Evolutionary conservation across 2,329 filamentous ascomycete species (phyloP), one percentile per base, ranked within the genome.

Genomic region (Neonectria punicea): DNA sequence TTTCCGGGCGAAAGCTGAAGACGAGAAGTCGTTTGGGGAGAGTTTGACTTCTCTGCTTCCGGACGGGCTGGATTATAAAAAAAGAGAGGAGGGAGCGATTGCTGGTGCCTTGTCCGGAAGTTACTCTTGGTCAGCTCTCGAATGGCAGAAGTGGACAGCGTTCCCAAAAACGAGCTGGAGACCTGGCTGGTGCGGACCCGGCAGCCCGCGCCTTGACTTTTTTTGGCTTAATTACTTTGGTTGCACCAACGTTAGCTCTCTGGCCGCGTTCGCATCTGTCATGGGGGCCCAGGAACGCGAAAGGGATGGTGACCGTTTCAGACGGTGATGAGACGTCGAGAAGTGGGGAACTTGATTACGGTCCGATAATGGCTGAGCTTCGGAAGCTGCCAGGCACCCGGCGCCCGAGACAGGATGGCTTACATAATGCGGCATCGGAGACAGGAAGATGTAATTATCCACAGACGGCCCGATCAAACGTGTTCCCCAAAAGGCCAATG

Each of bases 111-210:
- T 67, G 65, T 62, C 44, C 34, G 36, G 30, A 49, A 47, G n/a
- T 47, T 39, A 34, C 28, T 50, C 53, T 25, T 36, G 43, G 55
- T 46, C 58, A 62, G 64, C 54, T 50, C 46, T 46, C 59, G 47
- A 65, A 56, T 58, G 57, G 30, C 53, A 50, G 62, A 67, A 65
- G 62, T 67, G 65, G 65, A 67, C 65, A 67, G 51, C 62, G 58
- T 67, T 67, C 63, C 65, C 65, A 65, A 61, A 58, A 61, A 53
- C 44, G 58, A 61, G 62, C 58, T 65, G 53, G 47, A 36, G 57
- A 39, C 62, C 16, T 57, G 36, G 56, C 51, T 16, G 51, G 28
- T 55, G 56, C 56, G 56, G 61, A 64, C 61, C 53, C 41, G 51
- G 51, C 53, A 41, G 47, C 39, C 53, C 56, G 53, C 51, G 58